Evolutionary conservation across 2,329 filamentous ascomycete species (phyloP).

Genomic region (Penicillium brasilianum): DNA sequence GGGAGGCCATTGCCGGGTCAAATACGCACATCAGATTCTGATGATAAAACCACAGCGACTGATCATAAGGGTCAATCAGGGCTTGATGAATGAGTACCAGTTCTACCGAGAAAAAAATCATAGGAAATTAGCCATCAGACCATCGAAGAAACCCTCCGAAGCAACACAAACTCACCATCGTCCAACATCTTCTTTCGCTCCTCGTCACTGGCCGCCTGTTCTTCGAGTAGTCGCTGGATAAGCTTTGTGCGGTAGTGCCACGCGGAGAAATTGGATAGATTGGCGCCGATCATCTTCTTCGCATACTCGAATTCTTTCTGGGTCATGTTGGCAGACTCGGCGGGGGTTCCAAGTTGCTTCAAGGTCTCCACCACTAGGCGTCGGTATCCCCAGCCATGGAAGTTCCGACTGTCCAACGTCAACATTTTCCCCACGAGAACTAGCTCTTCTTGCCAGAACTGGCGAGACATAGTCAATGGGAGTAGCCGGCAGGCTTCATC

Average conservation of each 20-base stretch:
- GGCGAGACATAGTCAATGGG: conserved; percentile 59
- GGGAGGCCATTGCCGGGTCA: conserved; percentile 54
- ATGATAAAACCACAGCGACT: conserved; percentile 97
- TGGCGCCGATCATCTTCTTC: conserved; percentile 80
- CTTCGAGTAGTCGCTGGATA: conserved; percentile 74
- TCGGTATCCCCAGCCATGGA: conserved; percentile 95
- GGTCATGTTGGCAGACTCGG: conserved; percentile 63
- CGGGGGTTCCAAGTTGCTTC: conserved; percentile 59
- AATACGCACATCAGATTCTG: conserved; percentile 80
- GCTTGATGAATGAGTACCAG: conserved; percentile 75
- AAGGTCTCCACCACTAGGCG: conserved; percentile 77
- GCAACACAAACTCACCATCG: conserved; percentile 57
- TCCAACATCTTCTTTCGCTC: conserved; percentile 74
- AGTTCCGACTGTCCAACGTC: conserved; percentile 82
- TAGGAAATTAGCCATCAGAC: neutral
- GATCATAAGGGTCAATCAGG: conserved; percentile 89
- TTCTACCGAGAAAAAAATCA: conserved; percentile 56
- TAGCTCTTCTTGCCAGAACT: conserved; percentile 84
- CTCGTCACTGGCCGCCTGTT: conserved; percentile 67
- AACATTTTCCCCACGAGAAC: conserved; percentile 87
- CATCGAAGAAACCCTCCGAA: neutral
- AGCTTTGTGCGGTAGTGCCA: conserved; percentile 92
- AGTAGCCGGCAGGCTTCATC: conserved; percentile 71
- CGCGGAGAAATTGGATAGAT: conserved; percentile 94
- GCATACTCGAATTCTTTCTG: conserved; percentile 89